Evolutionary conservation across 2,329 filamentous ascomycete genomes (phyloP).

Genomic region (Aspergillus texensis): DNA sequence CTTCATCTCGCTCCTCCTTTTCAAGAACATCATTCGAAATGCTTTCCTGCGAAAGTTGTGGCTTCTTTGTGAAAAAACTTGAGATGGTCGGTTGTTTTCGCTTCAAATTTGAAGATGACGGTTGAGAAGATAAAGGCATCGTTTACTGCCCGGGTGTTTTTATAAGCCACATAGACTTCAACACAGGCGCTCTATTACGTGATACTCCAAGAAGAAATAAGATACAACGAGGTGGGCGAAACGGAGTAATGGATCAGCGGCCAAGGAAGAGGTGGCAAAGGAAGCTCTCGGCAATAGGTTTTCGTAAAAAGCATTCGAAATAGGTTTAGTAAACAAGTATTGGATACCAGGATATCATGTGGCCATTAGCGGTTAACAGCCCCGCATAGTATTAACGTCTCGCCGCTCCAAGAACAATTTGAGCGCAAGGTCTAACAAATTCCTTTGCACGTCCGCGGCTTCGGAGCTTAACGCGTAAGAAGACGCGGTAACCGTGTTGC

Average conservation of each 20-base stretch:
- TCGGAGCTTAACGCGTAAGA: constrained; percentile 37
- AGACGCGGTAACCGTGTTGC: constrained; percentile 24
- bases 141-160: constrained; percentile 7
- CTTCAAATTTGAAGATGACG: constrained; percentile 37
- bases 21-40: constrained; percentile 13
- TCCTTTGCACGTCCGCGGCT: constrained; percentile 19
- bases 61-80: constrained; percentile 75
- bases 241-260: neutral
- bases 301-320: neutral
- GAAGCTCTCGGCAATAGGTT: neutral
- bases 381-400: neutral
- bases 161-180: neutral
- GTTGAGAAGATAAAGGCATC: constrained; percentile 41
- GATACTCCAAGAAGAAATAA: neutral
- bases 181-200: neutral
- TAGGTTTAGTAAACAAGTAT: neutral
- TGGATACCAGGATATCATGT: neutral
- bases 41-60: constrained; percentile 26
- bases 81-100: constrained; percentile 72
- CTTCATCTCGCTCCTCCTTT: constrained; percentile 3
- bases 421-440: neutral
- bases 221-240: neutral
- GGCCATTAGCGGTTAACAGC: neutral
- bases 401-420: neutral
- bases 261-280: neutral